Evolutionary conservation across 2,329 filamentous ascomycete species (phyloP), one percentile per base, ranked within the genome.

Genomic region (Aotearoamyces nothofagi): DNA sequence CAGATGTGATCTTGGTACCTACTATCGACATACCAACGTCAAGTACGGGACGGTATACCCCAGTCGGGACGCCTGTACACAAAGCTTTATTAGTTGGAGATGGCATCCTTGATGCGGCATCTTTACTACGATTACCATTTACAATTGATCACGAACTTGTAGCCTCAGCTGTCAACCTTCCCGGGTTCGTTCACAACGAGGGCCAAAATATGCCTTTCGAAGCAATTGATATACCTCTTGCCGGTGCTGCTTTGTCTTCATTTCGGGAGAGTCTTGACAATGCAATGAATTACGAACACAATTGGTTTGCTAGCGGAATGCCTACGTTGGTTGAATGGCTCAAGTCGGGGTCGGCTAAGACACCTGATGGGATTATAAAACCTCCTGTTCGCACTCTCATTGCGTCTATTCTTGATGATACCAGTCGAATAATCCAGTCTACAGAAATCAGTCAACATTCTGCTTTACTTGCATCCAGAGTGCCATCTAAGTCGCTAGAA

Each of bases 1-100:
- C 62, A 67, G 77, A 86, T 36, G 61, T 69, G 0, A 58, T 86
- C 9, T 63, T 93, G n/a, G 76, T 82, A 11, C 84, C 84, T 3
- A 64, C 63, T 1, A 65, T 92, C 17, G 72, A 80, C 12, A 78
- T 81, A 23, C 69, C 69, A 2, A 65, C 61, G 5, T 73, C 77
- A 9, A 63, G 62, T 35, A 69, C 68, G 10, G 73, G 74, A 6
- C 62, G 71, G 35, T 65, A 71, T 32, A 72, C 73, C 9, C 66
- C 73, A 10, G 62, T 90, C 23, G 70, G 73, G 5, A 83, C 82
- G 24, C 86, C 87, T 0, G 83, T 94, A 1, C 87, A 96, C 47
- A 80, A 76, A 46, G 71, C 77, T 1, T 54, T 94, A 10, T 43
- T 94, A 7, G 66, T 92, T 6, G 74, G 72, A 0, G 66, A 80